Conservation (phyloP, 345 rosid genomes). For the Psidium friedrichsthalianum region DNA sequence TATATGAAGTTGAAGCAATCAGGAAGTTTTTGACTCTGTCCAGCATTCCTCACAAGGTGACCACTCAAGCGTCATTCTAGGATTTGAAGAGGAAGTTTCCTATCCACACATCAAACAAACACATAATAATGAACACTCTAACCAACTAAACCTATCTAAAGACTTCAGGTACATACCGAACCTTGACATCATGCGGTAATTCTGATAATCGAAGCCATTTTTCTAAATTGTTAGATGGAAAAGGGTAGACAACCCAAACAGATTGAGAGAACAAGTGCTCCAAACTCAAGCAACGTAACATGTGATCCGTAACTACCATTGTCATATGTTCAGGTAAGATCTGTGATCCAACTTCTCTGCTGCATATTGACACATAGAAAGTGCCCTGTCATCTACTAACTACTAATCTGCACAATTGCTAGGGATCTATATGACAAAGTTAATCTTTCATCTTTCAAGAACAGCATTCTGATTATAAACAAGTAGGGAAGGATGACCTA, state of each 20-base stretch:
- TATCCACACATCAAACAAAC: not conserved
- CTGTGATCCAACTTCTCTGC: not conserved
- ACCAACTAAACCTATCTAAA: not conserved
- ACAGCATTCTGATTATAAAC: not conserved
- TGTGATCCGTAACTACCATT: not conserved
- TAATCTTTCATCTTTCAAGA: not conserved
- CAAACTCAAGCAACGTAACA: not conserved
- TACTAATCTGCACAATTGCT: not conserved
- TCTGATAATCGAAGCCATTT: not conserved
- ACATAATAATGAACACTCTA: not conserved
- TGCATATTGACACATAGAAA: not conserved
- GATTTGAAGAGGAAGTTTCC: not conserved
- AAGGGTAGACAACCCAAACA: not conserved
- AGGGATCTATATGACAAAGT: not conserved
- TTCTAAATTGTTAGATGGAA: not conserved
- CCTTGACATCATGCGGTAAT: not conserved
- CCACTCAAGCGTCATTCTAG: not conserved
- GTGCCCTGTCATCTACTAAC: not conserved
- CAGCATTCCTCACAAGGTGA: not conserved
- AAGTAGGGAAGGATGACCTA: not conserved
- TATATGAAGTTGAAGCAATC: not conserved
- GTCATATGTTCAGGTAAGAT: not conserved
- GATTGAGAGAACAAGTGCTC: not conserved
- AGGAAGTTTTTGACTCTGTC: not conserved
- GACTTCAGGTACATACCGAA: not conserved